A percentile compares a stretch with the other conserved stretches of the same genome.
These are phyloP conservation scores for Fistulinella prunicolor DNA, from an alignment of 768 basidiomycete species.

Conservation along the genomic window DNA sequence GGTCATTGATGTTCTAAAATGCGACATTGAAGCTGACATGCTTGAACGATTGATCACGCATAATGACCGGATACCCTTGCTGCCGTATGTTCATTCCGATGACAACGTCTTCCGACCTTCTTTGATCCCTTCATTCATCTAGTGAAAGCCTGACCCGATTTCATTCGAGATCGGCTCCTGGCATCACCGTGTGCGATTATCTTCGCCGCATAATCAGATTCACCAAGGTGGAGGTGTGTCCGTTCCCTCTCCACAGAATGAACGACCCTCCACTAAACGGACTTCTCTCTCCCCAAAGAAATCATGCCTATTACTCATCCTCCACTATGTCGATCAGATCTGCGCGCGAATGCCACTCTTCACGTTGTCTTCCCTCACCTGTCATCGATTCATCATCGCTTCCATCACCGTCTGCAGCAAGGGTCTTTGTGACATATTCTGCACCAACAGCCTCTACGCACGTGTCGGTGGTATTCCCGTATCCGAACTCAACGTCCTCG, in stretches of 20 bases:
- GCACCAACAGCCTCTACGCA: constrained; percentile 92
- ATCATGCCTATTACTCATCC: constrained; percentile 74
- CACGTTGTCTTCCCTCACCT: constrained; percentile 92
- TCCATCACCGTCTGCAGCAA: constrained; percentile 91
- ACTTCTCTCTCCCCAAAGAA: constrained; percentile 47
- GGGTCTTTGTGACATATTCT: constrained; percentile 93
- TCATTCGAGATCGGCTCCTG: constrained; percentile 89
- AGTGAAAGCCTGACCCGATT: constrained; percentile 93
- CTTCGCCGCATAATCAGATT: constrained; percentile 90
- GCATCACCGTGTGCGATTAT: constrained; percentile 89
- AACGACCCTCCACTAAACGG: constrained; percentile 7
- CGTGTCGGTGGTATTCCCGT: constrained; percentile 94
- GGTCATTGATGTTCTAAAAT: constrained; percentile 19
- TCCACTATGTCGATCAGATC: constrained; percentile 93
- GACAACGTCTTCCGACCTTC: constrained; percentile 9
- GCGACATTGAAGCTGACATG: constrained; percentile 76
- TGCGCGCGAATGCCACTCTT: constrained; percentile 84
- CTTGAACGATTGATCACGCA: constrained; percentile 89
- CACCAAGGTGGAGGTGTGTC: constrained; percentile 89
- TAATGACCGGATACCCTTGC: constrained; percentile 94
- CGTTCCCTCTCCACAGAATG: neutral
- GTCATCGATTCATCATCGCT: constrained; percentile 96
- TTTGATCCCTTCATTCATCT: constrained; percentile 23
- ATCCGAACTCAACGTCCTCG: constrained; percentile 88
- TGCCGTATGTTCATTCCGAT: constrained; percentile 54